phyloP scores from a whole-genome alignment of 345 rosid species.

The Salix suchowensis region DNA sequence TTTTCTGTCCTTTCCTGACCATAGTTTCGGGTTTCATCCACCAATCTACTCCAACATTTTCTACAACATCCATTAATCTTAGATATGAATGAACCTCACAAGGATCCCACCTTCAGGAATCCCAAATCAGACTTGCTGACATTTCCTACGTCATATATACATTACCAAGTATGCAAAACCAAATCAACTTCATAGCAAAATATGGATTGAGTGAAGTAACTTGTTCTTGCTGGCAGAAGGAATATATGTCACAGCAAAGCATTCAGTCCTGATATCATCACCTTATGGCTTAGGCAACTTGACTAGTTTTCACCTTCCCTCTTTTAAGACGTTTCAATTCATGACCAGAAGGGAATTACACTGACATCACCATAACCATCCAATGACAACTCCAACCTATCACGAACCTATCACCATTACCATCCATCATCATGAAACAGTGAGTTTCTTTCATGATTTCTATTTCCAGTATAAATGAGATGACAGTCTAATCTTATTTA shows the following conservation, averaged over 20 bases:
- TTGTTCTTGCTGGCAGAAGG: neutral
- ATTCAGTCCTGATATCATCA: neutral
- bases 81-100: neutral
- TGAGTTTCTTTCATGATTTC: neutral
- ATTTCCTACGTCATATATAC: neutral
- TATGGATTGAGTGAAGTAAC: neutral
- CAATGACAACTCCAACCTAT: neutral
- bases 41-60: neutral
- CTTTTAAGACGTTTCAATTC: neutral
- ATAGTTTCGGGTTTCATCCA: neutral
- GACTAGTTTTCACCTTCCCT: neutral
- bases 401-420: neutral
- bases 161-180: neutral
- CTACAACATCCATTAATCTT: neutral
- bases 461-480: neutral
- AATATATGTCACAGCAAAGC: neutral
- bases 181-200: neutral
- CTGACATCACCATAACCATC: neutral
- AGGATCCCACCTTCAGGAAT: neutral
- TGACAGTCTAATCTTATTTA: too few relatives aligned
- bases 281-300: neutral
- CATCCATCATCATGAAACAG: neutral
- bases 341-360: neutral
- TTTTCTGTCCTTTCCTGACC: neutral
- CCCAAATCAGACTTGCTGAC: neutral